A percentile compares a stretch with the other conserved stretches of the same genome.
phyloP scores from a whole-genome alignment of 371 early-diverging fungal species.

The Encephalitozoon romaleae region DNA sequence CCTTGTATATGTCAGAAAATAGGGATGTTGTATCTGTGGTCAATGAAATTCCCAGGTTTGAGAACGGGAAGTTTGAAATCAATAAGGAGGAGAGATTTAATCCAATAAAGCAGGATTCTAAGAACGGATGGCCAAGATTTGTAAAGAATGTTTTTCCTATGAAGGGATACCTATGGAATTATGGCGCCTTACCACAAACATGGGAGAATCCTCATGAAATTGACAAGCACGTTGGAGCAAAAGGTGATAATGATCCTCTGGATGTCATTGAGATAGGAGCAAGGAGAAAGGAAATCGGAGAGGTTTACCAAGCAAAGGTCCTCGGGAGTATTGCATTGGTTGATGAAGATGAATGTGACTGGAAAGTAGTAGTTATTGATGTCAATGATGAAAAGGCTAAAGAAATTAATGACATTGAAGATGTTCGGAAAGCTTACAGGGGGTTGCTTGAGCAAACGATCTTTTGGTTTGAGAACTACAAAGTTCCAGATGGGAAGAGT shows the following conservation, averaged over 20 bases:
- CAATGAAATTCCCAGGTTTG: conserved; percentile 92
- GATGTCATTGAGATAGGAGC: conserved; percentile 95
- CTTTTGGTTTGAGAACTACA: conserved; percentile 97
- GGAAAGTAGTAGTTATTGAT: conserved; percentile 93
- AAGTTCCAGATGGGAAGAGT: conserved; percentile 95
- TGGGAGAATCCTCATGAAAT: conserved; percentile 86
- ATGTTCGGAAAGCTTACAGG: conserved; percentile 83
- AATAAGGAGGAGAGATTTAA: conserved; percentile 64
- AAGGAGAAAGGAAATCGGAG: conserved; percentile 72
- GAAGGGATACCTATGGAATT: conserved; percentile 99
- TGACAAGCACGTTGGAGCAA: conserved; percentile 74
- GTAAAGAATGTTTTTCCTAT: conserved; percentile 98
- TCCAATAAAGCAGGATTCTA: conserved; percentile 95
- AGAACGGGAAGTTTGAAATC: conserved; percentile 96
- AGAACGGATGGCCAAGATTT: conserved; percentile 92
- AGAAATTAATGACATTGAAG: conserved; percentile 85
- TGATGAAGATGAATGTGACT: conserved; percentile 90
- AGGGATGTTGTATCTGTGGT: conserved; percentile 85
- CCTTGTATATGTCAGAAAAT: conserved; percentile 70
- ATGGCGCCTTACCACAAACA: conserved; percentile 92
- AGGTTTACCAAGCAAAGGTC: conserved; percentile 93
- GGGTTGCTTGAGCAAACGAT: conserved; percentile 82
- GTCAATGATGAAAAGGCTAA: conserved; percentile 77
- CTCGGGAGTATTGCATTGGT: conserved; percentile 89
- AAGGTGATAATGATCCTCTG: conserved; percentile 92